Base-by-base conservation (phyloP, 106 monocot genomes). In the Posidonia australis region DNA sequence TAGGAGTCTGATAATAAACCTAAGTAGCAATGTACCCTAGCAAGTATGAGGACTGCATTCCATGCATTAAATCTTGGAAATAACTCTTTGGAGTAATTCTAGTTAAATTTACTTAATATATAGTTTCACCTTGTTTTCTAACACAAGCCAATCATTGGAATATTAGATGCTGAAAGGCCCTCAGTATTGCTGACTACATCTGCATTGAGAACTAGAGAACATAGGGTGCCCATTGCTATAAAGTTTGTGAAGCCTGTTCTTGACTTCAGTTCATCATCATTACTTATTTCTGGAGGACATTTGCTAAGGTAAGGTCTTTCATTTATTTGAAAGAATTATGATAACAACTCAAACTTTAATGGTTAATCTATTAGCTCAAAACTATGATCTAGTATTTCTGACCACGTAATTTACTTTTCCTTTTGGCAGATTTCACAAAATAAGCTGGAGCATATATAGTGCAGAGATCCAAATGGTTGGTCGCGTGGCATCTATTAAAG, bases 221-320 rank as follows among this genome's bases (percentile, higher is more conserved):
- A 69, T 27, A 73, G 58, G 48, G 69, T 94, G 65, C 80, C 81
- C 10, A 80, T 94, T 26, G 17, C 78, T 31, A 70, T 94, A 46
- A 89, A 82, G 67, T 94, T 94, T 70, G 60, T 72, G 62, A 94
- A 94, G 51, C 89, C 93, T 22, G 84, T 94, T 13, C 80, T 89
- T 77, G 76, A 77, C 60, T 94, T 94, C 79, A 79, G 78, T 64
- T 82, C 93, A 63, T 94, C 93, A 32, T 70, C 81, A 46, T 13
- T 90, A 51, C 54, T 52, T 53, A 68, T 94, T 66, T 78, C 58
- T 27, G 93, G 93, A 54, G 89, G 89, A 41, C 77, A 76, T 60
- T 51, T 94, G 65, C 56, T 67, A 23, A 84, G 89, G 93, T 79
- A 90, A 82, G 86, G 62, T 13, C 5, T 44, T 70, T 23, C 49